Evolutionary conservation across 495 filamentous ascomycete genomes (phyloP).

Genomic region (Hypoxylon subgilvum): DNA sequence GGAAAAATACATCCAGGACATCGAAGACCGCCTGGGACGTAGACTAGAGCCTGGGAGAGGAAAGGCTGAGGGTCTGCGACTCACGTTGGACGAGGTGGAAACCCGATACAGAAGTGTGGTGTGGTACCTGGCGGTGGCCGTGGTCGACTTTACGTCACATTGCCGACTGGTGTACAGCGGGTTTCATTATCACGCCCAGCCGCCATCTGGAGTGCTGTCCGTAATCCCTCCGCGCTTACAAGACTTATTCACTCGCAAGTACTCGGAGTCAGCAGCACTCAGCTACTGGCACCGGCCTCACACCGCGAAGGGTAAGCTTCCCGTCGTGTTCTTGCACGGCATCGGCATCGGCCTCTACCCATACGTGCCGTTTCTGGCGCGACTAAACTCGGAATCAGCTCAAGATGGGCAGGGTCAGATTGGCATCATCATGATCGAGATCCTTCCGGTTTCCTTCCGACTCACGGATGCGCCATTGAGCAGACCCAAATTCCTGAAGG

Average conservation of each 20-base stretch:
- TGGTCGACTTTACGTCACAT: constrained; percentile 48
- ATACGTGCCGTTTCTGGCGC: constrained; percentile 62
- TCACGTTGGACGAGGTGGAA: constrained; percentile 68
- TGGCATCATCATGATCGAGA: constrained; percentile 69
- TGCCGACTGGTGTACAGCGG: constrained; percentile 52
- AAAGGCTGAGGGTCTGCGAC: constrained; percentile 58
- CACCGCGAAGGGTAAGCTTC: constrained; percentile 57
- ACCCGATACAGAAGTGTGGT: constrained; percentile 65
- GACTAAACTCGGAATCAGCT: constrained; percentile 53
- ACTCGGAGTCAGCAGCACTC: constrained; percentile 54
- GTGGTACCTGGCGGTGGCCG: constrained; percentile 63
- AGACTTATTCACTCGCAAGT: constrained; percentile 46
- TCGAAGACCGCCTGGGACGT: constrained; percentile 57
- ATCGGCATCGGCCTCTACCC: constrained; percentile 71
- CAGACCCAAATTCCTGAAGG: constrained; percentile 54
- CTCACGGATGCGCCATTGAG: constrained; percentile 58
- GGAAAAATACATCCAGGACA: constrained; percentile 57
- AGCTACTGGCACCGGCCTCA: constrained; percentile 72
- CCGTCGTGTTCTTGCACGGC: constrained; percentile 72
- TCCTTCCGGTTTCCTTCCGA: constrained; percentile 66
- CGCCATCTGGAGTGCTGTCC: constrained; percentile 48
- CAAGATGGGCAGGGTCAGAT: constrained; percentile 51
- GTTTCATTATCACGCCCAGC: constrained; percentile 52
- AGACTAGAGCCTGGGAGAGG: constrained; percentile 59
- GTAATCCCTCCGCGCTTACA: constrained; percentile 64